Conservation (phyloP, 768 basidiomycete genomes). For the Macrolepiota dolichaula region DNA sequence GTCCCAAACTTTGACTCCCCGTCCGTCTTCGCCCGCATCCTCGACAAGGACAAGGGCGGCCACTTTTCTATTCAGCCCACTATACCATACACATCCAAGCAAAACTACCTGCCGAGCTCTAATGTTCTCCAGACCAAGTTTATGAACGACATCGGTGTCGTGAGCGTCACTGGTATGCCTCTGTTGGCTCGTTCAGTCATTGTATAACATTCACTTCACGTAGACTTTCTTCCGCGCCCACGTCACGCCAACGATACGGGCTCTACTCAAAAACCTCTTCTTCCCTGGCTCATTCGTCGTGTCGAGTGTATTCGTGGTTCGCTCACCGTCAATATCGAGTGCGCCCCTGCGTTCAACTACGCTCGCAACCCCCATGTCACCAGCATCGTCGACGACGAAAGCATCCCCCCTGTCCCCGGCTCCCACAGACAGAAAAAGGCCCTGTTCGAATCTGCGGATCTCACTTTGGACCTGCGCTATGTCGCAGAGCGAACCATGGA, state of each 20-base stretch:
- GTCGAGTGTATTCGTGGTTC: constrained; percentile 86
- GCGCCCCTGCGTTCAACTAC: constrained; percentile 96
- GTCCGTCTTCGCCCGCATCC: constrained; percentile 84
- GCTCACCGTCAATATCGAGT: constrained; percentile 80
- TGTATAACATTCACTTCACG: neutral
- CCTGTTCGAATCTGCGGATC: constrained; percentile 53
- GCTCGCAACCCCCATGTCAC: constrained; percentile 75
- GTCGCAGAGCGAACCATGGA: constrained; percentile 54
- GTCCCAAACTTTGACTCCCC: constrained; percentile 94
- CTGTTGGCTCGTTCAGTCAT: neutral
- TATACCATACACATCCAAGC: constrained; percentile 67
- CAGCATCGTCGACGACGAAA: constrained; percentile 45
- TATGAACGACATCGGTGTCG: constrained; percentile 85
- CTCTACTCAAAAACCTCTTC: constrained; percentile 51
- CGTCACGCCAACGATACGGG: constrained; percentile 26
- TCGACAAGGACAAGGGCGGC: constrained; percentile 89
- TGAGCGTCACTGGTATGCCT: constrained; percentile 66
- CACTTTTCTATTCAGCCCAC: constrained; percentile 88
- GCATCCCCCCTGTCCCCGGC: constrained; percentile 17
- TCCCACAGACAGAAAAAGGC: constrained; percentile 46
- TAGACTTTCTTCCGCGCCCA: constrained; percentile 80
- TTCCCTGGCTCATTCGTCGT: constrained; percentile 82
- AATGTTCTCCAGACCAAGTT: constrained; percentile 92
- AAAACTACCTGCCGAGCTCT: constrained; percentile 79
- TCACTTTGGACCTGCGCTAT: constrained; percentile 76